Percentiles rank a stretch among this genome's conserved stretches.
phyloP scores from a whole-genome alignment of 305 asterid genomes.

The Petunia hybrid region DNA sequence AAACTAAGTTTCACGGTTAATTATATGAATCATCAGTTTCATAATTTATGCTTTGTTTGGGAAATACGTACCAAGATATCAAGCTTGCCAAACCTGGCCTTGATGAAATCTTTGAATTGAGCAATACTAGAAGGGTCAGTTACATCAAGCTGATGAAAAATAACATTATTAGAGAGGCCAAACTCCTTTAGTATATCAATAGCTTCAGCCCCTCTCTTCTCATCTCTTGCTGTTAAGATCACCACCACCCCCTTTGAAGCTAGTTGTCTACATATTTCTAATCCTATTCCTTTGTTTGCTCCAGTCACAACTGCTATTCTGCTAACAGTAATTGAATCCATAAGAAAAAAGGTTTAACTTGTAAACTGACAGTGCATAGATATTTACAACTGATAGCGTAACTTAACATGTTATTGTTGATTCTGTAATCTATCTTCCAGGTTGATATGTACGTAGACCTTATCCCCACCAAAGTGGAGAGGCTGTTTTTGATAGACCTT shows the following conservation, averaged over 20 bases:
- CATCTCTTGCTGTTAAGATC: slow-evolving; percentile 39
- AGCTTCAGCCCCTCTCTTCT: slow-evolving; percentile 39
- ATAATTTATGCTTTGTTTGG: not conserved
- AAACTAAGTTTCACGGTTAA: no score
- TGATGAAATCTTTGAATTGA: slow-evolving; percentile 31
- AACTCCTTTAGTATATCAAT: not conserved
- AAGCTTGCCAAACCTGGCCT: slow-evolving; percentile 32
- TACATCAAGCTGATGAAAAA: slow-evolving; percentile 41
- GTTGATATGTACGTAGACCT: no score
- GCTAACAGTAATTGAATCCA: not conserved
- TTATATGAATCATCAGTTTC: no score
- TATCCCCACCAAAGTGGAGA: no score
- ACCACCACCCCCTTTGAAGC: slow-evolving; percentile 38
- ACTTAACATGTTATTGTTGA: no score
- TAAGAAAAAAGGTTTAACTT: not conserved
- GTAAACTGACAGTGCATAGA: no score
- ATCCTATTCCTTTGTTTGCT: slow-evolving; percentile 38
- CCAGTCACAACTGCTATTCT: slow-evolving; percentile 37
- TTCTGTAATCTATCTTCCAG: no score
- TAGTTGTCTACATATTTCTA: slow-evolving; percentile 36
- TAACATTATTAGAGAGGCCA: slow-evolving; percentile 31
- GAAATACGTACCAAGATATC: slow-evolving; percentile 34
- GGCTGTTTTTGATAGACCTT: no score
- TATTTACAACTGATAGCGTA: no score
- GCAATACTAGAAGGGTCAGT: slow-evolving; percentile 20